Evolutionary conservation across 2,329 filamentous ascomycete species (phyloP), one percentile per base, ranked within the genome.

Genomic region (Trichoderma simmonsii): DNA sequence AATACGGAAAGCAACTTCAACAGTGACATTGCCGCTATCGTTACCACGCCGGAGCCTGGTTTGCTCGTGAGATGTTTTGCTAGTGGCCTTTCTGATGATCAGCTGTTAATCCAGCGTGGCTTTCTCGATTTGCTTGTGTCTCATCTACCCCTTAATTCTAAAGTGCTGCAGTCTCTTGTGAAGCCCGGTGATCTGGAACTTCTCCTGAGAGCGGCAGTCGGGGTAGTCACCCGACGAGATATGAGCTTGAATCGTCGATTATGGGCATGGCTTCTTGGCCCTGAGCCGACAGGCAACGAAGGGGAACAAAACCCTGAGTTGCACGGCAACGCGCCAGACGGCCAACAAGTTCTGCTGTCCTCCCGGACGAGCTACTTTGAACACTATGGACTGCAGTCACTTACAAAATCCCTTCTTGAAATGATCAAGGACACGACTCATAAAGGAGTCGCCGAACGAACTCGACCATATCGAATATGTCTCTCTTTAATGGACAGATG

Each of bases 401-500:
- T 99, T 56, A 92, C 91, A 5, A 87, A 87, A 57, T 93, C 94
- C 24, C 85, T 98, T 12, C 84, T 97, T 18, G 87, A 89, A 61
- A 92, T 97, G 90, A 91, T 98, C 73, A 86, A 88, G 61, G 77
- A 75, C 7, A 76, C 74, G 21, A 73, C 74, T n/a, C 76, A 76
- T 8, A 77, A 75, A 51, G 79, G 74, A 59, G 76, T 77, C 15
- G 83, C 86, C 21, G 93, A 97, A 77, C 88, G 91, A 79, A 93
- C 94, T 24, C 90, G 91, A 51, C 95, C 96, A 0, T 98, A 97
- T 79, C 91, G 95, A 71, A 93, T 98, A 74, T 97, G 94, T 77
- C 87, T 98, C 3, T 98, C 97, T 18, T 85, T 99, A 67, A 98
- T 99, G 96, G 96, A 99, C 82, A 91, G 95, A 72, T 98, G 94